Conservation (phyloP, 768 basidiomycete species). For the Nidula microcarpa region DNA sequence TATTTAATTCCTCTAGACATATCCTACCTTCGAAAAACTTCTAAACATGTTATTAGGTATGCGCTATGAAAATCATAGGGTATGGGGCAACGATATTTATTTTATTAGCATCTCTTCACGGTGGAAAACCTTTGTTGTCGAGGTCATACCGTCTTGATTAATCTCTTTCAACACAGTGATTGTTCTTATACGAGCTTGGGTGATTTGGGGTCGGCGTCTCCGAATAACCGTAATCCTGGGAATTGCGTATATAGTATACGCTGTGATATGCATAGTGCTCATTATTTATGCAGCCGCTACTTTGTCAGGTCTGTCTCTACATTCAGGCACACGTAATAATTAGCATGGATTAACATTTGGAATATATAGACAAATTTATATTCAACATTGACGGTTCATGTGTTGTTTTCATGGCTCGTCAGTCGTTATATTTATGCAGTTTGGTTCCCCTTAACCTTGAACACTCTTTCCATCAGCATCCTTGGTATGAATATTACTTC, state of each 20-base stretch:
- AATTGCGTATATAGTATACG: constrained; percentile 4
- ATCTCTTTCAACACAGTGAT: constrained; percentile 4
- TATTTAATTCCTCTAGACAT: too few species aligned
- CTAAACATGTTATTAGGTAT: constrained; percentile 1
- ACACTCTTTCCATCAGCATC: too few species aligned
- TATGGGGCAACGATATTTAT: constrained; percentile 11
- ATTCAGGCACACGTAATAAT: background rate
- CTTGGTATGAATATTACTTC: too few species aligned
- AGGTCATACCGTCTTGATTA: background rate
- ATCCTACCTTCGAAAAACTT: background rate
- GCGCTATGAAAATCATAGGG: constrained; percentile 6
- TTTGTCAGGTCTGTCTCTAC: constrained; percentile 3
- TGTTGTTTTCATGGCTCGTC: constrained; percentile 9
- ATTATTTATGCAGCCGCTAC: constrained; percentile 7
- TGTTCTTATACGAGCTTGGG: constrained; percentile 11
- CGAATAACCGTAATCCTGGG: background rate
- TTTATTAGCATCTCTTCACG: constrained; percentile 8
- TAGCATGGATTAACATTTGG: too few species aligned
- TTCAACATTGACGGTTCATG: constrained; percentile 8
- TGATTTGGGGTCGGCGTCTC: constrained; percentile 7
- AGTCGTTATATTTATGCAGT: background rate
- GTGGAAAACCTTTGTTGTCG: constrained; percentile 1
- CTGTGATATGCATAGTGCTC: constrained; percentile 4
- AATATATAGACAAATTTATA: constrained; percentile 7
- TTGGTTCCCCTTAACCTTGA: too few species aligned